Evolutionary conservation across 495 filamentous ascomycete genomes (phyloP).

Genomic region (Xeromyces bisporus): DNA sequence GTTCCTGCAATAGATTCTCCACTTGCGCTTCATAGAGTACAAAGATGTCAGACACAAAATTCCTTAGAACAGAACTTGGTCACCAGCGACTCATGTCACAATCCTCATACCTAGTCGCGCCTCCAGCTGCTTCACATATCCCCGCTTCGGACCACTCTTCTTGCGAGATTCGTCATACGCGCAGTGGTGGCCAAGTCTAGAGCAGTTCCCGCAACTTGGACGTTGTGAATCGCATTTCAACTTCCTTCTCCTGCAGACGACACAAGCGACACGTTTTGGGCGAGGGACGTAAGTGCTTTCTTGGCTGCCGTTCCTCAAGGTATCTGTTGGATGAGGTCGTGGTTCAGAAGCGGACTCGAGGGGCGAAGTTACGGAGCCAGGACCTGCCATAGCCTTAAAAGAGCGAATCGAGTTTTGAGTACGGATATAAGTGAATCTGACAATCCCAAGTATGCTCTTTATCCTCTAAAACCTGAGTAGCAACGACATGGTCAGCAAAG

Average conservation of each 20-base stretch:
- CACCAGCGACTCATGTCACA: no score
- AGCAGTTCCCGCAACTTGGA: slow-evolving; percentile 87
- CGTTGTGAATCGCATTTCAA: slow-evolving; percentile 55
- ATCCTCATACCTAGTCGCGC: slow-evolving; percentile 61
- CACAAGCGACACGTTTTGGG: slow-evolving; percentile 89
- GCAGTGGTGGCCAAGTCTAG: slow-evolving; percentile 75
- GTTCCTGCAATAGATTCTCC: slow-evolving; percentile 71
- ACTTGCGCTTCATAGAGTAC: slow-evolving; percentile 56
- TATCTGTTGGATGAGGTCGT: not conserved
- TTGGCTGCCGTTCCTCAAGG: slow-evolving; percentile 13
- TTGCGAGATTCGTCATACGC: slow-evolving; percentile 90
- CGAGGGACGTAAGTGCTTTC: slow-evolving; percentile 54
- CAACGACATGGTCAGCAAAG: no score
- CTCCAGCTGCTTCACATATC: slow-evolving; percentile 95
- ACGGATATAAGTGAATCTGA: no score
- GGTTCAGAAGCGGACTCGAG: no score
- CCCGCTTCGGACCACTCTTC: slow-evolving; percentile 95
- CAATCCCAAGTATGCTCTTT: no score
- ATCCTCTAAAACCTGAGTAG: no score
- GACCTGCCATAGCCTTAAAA: not conserved
- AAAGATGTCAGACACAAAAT: slow-evolving; percentile 7
- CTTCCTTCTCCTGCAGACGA: slow-evolving; percentile 87
- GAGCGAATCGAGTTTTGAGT: no score
- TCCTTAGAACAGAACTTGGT: slow-evolving; percentile 1
- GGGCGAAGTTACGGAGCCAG: no score